phyloP scores from a whole-genome alignment of 2,329 filamentous ascomycete species.

The Fusarium heterosporum region DNA sequence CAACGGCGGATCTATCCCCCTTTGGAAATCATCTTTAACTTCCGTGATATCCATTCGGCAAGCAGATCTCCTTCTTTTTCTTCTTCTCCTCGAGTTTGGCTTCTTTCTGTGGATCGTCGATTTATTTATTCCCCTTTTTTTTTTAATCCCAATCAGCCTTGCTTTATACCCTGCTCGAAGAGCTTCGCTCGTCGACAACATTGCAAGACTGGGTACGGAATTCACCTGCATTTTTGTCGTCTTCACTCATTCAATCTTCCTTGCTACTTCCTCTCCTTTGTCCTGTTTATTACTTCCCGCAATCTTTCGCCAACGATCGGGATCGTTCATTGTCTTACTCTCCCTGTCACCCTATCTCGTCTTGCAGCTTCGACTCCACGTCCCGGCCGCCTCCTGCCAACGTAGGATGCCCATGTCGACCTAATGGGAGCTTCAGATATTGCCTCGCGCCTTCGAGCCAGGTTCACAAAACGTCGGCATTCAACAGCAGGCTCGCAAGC shows the following conservation, averaged over 20 bases:
- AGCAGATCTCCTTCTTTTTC: slow-evolving; percentile 8
- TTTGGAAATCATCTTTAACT: slow-evolving; percentile 13
- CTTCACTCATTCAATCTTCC: slow-evolving; percentile 18
- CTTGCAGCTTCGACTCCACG: slow-evolving; percentile 21
- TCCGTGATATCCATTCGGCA: slow-evolving; percentile 8
- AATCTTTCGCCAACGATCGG: slow-evolving; percentile 2
- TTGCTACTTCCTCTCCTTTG: slow-evolving; percentile 11
- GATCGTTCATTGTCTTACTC: slow-evolving; percentile 23
- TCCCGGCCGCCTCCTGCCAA: slow-evolving; percentile 25
- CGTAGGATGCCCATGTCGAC: slow-evolving; percentile 34
- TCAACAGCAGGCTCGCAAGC: slow-evolving; percentile 54
- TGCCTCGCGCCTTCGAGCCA: slow-evolving; percentile 61
- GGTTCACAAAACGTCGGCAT: slow-evolving; percentile 57
- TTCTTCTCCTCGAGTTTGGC: slow-evolving; percentile 1
- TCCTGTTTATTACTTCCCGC: slow-evolving; percentile 1
- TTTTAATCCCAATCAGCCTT: slow-evolving; percentile 28
- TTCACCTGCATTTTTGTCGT: slow-evolving; percentile 12
- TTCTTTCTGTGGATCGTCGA: slow-evolving; percentile 1
- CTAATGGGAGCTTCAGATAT: slow-evolving; percentile 58
- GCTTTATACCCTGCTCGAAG: slow-evolving; percentile 30
- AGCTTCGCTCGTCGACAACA: slow-evolving; percentile 36
- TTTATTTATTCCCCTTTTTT: slow-evolving; percentile 18
- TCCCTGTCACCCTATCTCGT: slow-evolving; percentile 17
- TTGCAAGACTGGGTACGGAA: slow-evolving; percentile 31
- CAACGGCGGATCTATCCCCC: slow-evolving; percentile 30